Conservation (phyloP, 306 rosid species). For the Ochetophila trinervis region DNA sequence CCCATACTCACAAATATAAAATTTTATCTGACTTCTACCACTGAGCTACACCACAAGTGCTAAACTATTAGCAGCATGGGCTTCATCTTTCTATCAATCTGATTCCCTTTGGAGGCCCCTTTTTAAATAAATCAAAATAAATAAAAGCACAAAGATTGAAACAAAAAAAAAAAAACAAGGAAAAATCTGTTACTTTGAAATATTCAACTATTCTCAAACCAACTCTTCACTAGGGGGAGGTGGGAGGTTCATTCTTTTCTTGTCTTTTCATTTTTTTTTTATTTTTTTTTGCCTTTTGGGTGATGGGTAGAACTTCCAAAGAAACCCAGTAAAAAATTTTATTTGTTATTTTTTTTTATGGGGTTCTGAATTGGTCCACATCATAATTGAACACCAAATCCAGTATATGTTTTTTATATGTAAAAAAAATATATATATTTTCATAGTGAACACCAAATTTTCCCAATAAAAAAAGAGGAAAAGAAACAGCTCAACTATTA, state of each 20-base stretch:
- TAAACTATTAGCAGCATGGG: background rate
- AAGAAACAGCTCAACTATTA: too few relatives aligned
- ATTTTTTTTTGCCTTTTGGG: background rate
- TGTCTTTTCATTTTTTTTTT: background rate
- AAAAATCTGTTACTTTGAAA: constrained; percentile 9
- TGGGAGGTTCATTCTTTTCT: too few relatives aligned
- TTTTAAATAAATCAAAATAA: too few relatives aligned
- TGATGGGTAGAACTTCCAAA: constrained; percentile 5
- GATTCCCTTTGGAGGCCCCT: background rate
- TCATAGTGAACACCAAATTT: too few relatives aligned
- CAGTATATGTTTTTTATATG: too few relatives aligned
- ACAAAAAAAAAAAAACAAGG: background rate
- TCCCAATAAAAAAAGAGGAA: background rate
- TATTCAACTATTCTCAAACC: constrained; percentile 10
- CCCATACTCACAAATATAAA: too few relatives aligned
- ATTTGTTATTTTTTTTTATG: background rate
- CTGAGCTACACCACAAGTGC: too few relatives aligned
- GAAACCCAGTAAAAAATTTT: background rate
- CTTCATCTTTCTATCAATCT: background rate
- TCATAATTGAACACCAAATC: constrained; percentile 6
- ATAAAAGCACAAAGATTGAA: too few relatives aligned
- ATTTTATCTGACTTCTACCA: too few relatives aligned
- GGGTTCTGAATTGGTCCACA: constrained; percentile 3
- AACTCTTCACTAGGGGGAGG: background rate
- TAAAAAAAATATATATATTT: too few relatives aligned